Evolutionary conservation across 129 eudicot genomes (phyloP).

Genomic region (Daucus carota): DH1_v3.0 NC_030382.2:51545001-51545500

Average conservation of each 20-base stretch:
- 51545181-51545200: slow-evolving; percentile 61
- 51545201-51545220: slow-evolving; percentile 57
- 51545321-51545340: slow-evolving; percentile 64
- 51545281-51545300: slow-evolving; percentile 83
- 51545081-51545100: neutral
- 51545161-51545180: slow-evolving; percentile 43
- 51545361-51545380: slow-evolving; percentile 66
- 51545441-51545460: slow-evolving; percentile 36
- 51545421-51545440: slow-evolving; percentile 70
- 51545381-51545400: slow-evolving; percentile 94
- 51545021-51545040: neutral
- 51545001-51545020: neutral
- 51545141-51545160: slow-evolving; percentile 48
- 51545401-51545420: slow-evolving; percentile 91
- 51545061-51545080: neutral
- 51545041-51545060: neutral
- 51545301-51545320: slow-evolving; percentile 79
- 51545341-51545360: slow-evolving; percentile 56
- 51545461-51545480: slow-evolving; percentile 54
- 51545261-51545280: slow-evolving; percentile 85
- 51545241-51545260: slow-evolving; percentile 83
- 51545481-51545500: slow-evolving; percentile 53
- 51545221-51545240: slow-evolving; percentile 95
- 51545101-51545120: slow-evolving; percentile 24
- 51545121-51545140: slow-evolving; percentile 47